Evolutionary conservation across 768 basidiomycete species (phyloP).

Genomic region (Russula lepida): DNA sequence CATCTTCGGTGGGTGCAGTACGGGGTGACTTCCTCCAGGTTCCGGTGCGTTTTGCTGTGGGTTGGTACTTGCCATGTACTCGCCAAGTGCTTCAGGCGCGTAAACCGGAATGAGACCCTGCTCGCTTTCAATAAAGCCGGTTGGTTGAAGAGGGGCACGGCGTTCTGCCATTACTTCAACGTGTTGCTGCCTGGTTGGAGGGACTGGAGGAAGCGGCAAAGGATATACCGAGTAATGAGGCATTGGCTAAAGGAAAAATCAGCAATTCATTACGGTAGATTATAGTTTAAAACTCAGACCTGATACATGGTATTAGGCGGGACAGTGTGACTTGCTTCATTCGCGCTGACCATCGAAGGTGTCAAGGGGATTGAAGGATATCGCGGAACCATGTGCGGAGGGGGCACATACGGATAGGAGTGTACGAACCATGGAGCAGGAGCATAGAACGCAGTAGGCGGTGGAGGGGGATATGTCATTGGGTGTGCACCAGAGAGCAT

Average conservation of each 20-base stretch:
- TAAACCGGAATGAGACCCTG: slow-evolving; percentile 67
- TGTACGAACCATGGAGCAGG: slow-evolving; percentile 18
- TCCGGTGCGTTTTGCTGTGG: slow-evolving; percentile 29
- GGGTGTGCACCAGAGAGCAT: not conserved
- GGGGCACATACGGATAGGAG: slow-evolving; percentile 23
- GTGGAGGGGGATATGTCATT: slow-evolving; percentile 7
- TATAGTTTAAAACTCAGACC: not conserved
- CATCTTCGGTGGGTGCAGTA: slow-evolving; percentile 9
- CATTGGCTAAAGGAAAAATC: slow-evolving; percentile 6
- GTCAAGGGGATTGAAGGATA: slow-evolving; percentile 32
- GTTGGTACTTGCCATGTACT: slow-evolving; percentile 45
- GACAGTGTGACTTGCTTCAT: slow-evolving; percentile 1
- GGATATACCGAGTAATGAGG: slow-evolving; percentile 13
- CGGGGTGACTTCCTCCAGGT: slow-evolving; percentile 10
- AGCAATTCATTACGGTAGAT: not conserved
- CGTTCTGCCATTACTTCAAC: slow-evolving; percentile 4
- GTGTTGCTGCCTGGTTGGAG: slow-evolving; percentile 6
- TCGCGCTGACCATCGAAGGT: not conserved
- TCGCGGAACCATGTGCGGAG: slow-evolving; percentile 34
- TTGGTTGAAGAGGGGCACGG: slow-evolving; percentile 46
- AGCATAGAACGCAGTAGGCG: slow-evolving; percentile 10
- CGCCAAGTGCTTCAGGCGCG: slow-evolving; percentile 53
- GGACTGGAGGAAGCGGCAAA: slow-evolving; percentile 3
- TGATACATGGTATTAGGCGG: slow-evolving; percentile 11
- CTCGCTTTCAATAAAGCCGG: slow-evolving; percentile 65